Evolutionary conservation across 2,329 filamentous ascomycete genomes (phyloP).

Genomic region (Venturia oleaginea): DNA sequence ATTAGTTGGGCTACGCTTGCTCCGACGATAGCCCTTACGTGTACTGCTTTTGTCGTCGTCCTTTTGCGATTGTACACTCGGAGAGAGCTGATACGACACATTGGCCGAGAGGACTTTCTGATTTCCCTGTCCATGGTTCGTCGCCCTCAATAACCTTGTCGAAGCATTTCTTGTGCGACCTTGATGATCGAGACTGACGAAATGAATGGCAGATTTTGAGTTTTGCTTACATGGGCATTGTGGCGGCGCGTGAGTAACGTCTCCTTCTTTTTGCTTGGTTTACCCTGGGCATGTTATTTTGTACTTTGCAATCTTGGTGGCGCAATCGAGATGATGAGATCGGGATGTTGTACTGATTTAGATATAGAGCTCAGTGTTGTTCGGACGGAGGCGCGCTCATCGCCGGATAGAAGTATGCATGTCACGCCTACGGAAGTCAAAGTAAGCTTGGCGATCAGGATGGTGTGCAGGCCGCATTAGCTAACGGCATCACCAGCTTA

Average conservation of each 20-base stretch:
- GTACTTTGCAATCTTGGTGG: neutral
- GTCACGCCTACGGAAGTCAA: neutral
- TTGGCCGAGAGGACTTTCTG: slow-evolving; percentile 23
- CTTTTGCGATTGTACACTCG: slow-evolving; percentile 24
- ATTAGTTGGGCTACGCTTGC: slow-evolving; percentile 22
- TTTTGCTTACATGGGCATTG: slow-evolving; percentile 1
- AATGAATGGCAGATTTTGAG: slow-evolving; percentile 20
- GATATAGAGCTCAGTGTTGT: slow-evolving; percentile 22
- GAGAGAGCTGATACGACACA: slow-evolving; percentile 15
- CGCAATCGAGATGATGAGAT: neutral
- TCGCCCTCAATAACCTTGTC: neutral
- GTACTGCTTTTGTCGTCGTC: slow-evolving; percentile 21
- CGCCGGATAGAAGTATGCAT: neutral
- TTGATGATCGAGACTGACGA: neutral
- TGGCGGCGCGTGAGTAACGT: neutral
- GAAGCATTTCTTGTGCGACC: neutral
- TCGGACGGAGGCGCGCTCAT: slow-evolving; percentile 12
- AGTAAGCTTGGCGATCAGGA: slow-evolving; percentile 7
- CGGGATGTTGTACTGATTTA: slow-evolving; percentile 18
- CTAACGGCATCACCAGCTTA: slow-evolving; percentile 19
- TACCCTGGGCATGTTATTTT: neutral
- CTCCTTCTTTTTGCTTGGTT: neutral
- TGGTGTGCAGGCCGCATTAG: slow-evolving; percentile 15
- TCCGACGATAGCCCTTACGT: slow-evolving; percentile 21
- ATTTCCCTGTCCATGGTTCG: slow-evolving; percentile 22